Evolutionary conservation across 2,329 filamentous ascomycete species (phyloP), one percentile per base, ranked within the genome.

Genomic region (Phialophora chinensis): DNA sequence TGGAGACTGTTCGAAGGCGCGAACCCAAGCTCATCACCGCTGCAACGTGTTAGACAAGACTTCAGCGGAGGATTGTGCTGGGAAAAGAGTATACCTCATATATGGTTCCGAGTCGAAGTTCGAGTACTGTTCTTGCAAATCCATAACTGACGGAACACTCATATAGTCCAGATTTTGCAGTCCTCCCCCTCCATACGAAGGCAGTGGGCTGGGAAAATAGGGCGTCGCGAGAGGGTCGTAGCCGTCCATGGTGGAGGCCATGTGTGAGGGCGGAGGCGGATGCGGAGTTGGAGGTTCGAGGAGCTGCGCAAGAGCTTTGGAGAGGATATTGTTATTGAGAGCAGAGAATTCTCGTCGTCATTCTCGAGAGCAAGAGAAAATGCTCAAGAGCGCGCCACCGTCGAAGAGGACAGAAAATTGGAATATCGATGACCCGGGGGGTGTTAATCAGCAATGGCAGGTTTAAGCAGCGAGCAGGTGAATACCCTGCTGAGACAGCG

Each of bases 161-260:
- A 82, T 78, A 71, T 82, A 82, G 66, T 82, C 80, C 25, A 76
- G 73, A 63, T 79, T 79, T 61, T 83, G 80, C 58, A 85, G 79
- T 75, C 83, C 82, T 57, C 83, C 80, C 25, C 62, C 67, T 25
- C 29, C 59, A 17, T 53, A 53, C 68, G 87, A 82, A 63, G 83
- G 82, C 75, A 88, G 80, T 69, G 85, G 84, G 71, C 83, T 84
- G 63, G 84, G 82, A 77, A 88, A 77, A 73, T 88, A 89, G n/a
- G 85, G 84, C 86, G 88, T 87, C 75, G 84, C 81, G 78, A 85
- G 83, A 71, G 84, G 84, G 75, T 87, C 85, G 78, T 85, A 87
- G 76, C 84, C 82, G 74, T 87, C 85, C 81, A 83, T 83, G 68
- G 73, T 75, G 72, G 65, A 65, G 53, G 71, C 65, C 69, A 72